These are phyloP conservation scores for Boletus rex-veris DNA, from an alignment of 768 basidiomycete genomes.

Conservation along the genomic window DNA sequence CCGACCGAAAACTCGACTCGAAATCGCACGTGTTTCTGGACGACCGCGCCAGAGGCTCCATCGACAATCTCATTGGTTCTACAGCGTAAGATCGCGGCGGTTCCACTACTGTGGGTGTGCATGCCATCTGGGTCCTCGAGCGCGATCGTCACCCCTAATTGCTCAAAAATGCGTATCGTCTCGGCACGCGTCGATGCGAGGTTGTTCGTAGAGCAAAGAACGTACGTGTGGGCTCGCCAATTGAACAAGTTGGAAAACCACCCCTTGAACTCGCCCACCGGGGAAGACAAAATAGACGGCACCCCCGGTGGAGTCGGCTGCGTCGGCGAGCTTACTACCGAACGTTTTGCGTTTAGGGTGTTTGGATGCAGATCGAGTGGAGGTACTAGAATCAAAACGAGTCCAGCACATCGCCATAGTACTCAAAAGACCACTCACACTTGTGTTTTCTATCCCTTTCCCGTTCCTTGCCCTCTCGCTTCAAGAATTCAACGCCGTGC, in stretches of 20 bases:
- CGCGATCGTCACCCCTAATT: conserved; percentile 58
- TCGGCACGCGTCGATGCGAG: conserved; percentile 61
- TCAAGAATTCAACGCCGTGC: conserved; percentile 27
- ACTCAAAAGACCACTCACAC: conserved; percentile 36
- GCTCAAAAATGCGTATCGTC: conserved; percentile 59
- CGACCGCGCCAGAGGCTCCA: conserved; percentile 34
- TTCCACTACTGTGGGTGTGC: conserved; percentile 34
- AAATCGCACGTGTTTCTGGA: conserved; percentile 78
- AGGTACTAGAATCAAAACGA: conserved; percentile 40
- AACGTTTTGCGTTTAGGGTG: conserved; percentile 1
- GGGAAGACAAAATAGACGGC: conserved; percentile 55
- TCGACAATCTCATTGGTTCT: conserved; percentile 48
- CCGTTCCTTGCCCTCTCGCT: conserved; percentile 40
- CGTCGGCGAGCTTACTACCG: conserved; percentile 41
- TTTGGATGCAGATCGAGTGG: conserved; percentile 41
- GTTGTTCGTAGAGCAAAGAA: conserved; percentile 56
- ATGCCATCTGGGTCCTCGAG: conserved; percentile 44
- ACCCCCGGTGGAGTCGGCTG: conserved; percentile 38
- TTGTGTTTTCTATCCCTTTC: conserved; percentile 50
- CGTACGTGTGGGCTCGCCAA: conserved; percentile 68
- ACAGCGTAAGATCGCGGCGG: conserved; percentile 45
- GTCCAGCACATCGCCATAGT: background rate
- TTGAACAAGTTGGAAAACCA: conserved; percentile 91
- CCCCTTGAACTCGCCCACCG: conserved; percentile 62
- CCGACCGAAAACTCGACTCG: conserved; percentile 67